Evolutionary conservation across 371 early-diverging fungal genomes (phyloP), one percentile per base, ranked within the genome.

Genomic region (Syncephalis fuscata): DNA sequence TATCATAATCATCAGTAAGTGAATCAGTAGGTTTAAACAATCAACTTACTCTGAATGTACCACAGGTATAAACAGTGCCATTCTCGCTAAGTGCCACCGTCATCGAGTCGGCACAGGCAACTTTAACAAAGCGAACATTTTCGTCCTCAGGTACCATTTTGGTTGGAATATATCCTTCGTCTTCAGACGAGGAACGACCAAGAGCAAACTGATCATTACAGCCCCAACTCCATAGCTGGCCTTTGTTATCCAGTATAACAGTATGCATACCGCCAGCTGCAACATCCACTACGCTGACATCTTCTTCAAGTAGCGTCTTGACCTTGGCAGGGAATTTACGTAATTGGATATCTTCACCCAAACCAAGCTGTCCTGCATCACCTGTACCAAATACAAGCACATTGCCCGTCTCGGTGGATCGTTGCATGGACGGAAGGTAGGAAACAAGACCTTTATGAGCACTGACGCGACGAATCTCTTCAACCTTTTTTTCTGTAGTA

Each of bases 151-250:
- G 72, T 1, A 61, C 52, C 17, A 48, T 46, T 21, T 19, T 9
- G 9, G 16, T 42, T 8, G 52, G 49, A 4, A n/a, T 19, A 19
- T 32, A 48, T 20, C 49, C 53, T 16, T 57, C 62, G 41, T 70
- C 78, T 54, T 93, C 96, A 36, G 86, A 82, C 10, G 87, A 90
- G 0, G 54, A 60, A 27, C 92, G 74, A 54, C 99, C 99, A 16
- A 99, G 73, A n/a, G 94, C 93, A 50, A 74, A 66, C 63, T 99
- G 92, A 67, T 99, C 99, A 62, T 98, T 98, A 70, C 94, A 91
- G 1, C 99, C 99, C 97, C 97, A 99, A 37, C 92, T 78, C 66
- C 70, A 82, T 20, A 87, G 58, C 71, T 76, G 56, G 49, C 89
- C 86, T 19, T 78, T 75, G 1, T 55, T 62, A 3, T 83, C 77